Evolutionary conservation across 2,329 filamentous ascomycete genomes (phyloP).

Genomic region (Colletotrichum sp.): DNA sequence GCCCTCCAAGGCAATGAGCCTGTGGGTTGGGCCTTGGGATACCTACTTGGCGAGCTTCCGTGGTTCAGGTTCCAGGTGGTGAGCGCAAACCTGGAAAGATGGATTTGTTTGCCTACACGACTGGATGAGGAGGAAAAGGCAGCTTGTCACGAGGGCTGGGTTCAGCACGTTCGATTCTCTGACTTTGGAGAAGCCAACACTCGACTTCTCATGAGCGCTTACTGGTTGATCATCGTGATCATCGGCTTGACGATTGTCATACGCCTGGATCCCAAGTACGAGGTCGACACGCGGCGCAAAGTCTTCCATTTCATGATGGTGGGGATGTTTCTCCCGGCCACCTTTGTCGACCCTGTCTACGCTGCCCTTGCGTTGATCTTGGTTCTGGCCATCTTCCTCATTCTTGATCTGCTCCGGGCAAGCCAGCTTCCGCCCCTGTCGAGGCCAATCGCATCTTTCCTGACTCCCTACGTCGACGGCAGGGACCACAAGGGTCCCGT

Average conservation of each 20-base stretch:
- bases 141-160: conserved; percentile 61
- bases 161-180: conserved; percentile 67
- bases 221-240: conserved; percentile 74
- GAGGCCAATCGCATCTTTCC: conserved; percentile 82
- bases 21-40: conserved; percentile 90
- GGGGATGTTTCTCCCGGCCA: conserved; percentile 87
- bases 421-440: conserved; percentile 91
- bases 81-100: conserved; percentile 70
- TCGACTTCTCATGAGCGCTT: conserved; percentile 76
- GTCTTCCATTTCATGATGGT: conserved; percentile 99
- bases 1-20: conserved; percentile 80
- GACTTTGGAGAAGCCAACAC: conserved; percentile 79
- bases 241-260: conserved; percentile 78
- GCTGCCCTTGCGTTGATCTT: conserved; percentile 80
- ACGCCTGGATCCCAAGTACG: conserved; percentile 75
- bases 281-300: conserved; percentile 95
- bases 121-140: conserved; percentile 29
- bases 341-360: conserved; percentile 86
- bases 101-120: conserved; percentile 73
- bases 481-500: conserved; percentile 92
- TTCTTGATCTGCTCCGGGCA: conserved; percentile 88
- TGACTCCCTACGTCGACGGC: conserved; percentile 94
- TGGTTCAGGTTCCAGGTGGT: conserved; percentile 76
- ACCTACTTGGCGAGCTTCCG: conserved; percentile 81
- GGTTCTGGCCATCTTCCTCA: conserved; percentile 81